A percentile compares a stretch with the other conserved stretches of the same genome.
Conservation (phyloP, 768 basidiomycete species). For the Russula foetens region DNA sequence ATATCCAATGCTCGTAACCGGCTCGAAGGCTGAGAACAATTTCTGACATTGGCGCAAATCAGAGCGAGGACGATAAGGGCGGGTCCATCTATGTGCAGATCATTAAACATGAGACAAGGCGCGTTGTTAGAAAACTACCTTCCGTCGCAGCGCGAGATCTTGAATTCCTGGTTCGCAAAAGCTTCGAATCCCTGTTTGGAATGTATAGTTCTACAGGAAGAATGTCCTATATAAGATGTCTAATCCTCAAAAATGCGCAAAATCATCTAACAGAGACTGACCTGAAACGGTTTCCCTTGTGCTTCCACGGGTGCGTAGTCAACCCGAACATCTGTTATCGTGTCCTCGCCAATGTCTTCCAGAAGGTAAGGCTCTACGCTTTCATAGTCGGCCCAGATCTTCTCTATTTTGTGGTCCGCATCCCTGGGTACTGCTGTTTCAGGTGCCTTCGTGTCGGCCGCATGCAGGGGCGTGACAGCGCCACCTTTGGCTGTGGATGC, state of each 20-base stretch:
- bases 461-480: conserved; percentile 10
- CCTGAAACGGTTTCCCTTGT: conserved; percentile 52
- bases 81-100: conserved; percentile 57
- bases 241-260: background rate
- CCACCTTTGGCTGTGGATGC: conserved; percentile 7
- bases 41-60: conserved; percentile 82
- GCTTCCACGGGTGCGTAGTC: conserved; percentile 42
- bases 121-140: conserved; percentile 34
- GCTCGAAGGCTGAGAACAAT: conserved; percentile 77
- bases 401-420: conserved; percentile 78
- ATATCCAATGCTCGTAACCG: conserved; percentile 82
- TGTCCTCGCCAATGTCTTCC: conserved; percentile 38
- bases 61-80: conserved; percentile 83
- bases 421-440: conserved; percentile 54
- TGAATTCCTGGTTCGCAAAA: conserved; percentile 25
- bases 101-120: background rate
- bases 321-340: conserved; percentile 46
- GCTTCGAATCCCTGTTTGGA: conserved; percentile 57
- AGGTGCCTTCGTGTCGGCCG: conserved; percentile 10
- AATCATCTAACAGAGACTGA: conserved; percentile 22
- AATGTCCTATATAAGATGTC: conserved; percentile 43
- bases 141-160: conserved; percentile 48
- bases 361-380: conserved; percentile 65
- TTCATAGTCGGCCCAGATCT: conserved; percentile 83
- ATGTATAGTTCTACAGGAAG: conserved; percentile 68